Conservation (phyloP, 306 rosid genomes). For the Cucumis melo region DNA sequence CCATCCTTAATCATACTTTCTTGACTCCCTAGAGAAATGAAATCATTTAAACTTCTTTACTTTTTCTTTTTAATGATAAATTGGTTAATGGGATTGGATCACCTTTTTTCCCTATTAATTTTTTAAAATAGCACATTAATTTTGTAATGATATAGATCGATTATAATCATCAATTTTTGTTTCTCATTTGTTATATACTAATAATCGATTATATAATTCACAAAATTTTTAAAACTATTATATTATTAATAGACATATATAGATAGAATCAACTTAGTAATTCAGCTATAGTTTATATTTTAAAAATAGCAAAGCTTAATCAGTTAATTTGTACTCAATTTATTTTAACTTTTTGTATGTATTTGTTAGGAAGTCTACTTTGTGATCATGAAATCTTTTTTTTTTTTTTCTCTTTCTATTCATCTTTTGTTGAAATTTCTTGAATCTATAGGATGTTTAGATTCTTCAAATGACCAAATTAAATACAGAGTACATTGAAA, state of each 20-base stretch:
- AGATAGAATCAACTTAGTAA: background rate
- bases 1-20: slow-evolving; percentile 2
- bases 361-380: too few relatives aligned
- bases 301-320: background rate
- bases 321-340: background rate
- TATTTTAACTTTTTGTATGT: background rate
- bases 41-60: background rate
- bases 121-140: background rate
- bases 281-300: background rate
- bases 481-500: too few relatives aligned
- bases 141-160: background rate
- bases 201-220: too few relatives aligned
- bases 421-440: too few relatives aligned
- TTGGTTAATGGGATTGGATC: background rate
- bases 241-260: too few relatives aligned
- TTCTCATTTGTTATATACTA: background rate
- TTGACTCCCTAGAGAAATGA: background rate
- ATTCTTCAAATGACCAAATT: too few relatives aligned
- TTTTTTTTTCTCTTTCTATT: too few relatives aligned
- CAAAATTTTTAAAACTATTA: too few relatives aligned
- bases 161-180: background rate
- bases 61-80: background rate
- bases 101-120: background rate
- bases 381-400: too few relatives aligned
- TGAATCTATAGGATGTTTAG: too few relatives aligned